These are phyloP conservation scores for Citrus cavaleriei DNA, from an alignment of 345 rosid species.

Conservation along the genomic window DNA sequence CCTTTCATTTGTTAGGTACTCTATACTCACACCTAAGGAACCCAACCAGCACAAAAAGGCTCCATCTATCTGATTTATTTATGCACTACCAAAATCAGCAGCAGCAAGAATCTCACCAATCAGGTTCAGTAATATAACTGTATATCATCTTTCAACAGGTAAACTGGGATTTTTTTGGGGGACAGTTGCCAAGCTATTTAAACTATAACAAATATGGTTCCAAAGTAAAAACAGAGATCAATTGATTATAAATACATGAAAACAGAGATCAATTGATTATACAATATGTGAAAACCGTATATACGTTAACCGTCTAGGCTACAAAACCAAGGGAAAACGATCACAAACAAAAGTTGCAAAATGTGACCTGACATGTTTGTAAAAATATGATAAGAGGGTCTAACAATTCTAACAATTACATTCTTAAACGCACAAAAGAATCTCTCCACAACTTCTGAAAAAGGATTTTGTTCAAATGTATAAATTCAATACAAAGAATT, in stretches of 20 bases:
- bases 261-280: neutral
- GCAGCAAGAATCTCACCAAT: neutral
- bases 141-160: neutral
- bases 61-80: neutral
- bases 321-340: neutral
- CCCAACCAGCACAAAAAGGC: neutral
- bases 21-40: no score
- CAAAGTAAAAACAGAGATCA: neutral
- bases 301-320: neutral
- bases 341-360: neutral
- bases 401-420: neutral
- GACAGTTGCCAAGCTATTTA: neutral
- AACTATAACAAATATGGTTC: neutral
- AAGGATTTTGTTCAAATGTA: neutral
- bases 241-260: neutral
- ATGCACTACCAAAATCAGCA: neutral
- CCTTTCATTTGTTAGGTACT: neutral
- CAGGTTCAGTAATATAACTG: neutral
- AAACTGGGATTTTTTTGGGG: neutral
- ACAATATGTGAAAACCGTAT: neutral
- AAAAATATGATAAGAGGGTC: neutral
- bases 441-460: neutral
- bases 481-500: neutral
- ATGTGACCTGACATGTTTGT: neutral
- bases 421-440: neutral